Evolutionary conservation across 1,284 basidiomycete genomes (phyloP).

Genomic region (Mycosarcoma mackinlayi): DNA sequence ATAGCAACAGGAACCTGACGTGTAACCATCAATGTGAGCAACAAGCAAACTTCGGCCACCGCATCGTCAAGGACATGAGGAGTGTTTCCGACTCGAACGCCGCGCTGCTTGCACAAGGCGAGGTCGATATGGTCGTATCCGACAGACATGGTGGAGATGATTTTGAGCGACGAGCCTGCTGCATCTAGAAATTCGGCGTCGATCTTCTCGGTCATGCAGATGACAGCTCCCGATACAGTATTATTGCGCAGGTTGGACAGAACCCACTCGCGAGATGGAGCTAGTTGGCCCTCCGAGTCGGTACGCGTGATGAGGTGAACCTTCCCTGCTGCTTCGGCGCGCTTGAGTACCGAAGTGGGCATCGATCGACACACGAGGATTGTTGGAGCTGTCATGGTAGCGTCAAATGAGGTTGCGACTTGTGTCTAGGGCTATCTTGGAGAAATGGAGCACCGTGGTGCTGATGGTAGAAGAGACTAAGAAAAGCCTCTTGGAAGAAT

Average conservation of each 20-base stretch:
- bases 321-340: conserved; percentile 30
- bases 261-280: conserved; percentile 76
- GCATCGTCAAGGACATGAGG: conserved; percentile 89
- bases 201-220: conserved; percentile 80
- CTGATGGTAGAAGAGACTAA: too few species aligned
- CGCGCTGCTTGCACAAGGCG: conserved; percentile 74
- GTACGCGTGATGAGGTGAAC: conserved; percentile 75
- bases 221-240: conserved; percentile 74
- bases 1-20: conserved; percentile 78
- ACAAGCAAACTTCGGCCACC: conserved; percentile 87
- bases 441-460: too few species aligned
- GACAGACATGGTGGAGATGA: conserved; percentile 82
- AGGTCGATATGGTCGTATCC: conserved; percentile 81
- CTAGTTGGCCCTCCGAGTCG: conserved; percentile 71
- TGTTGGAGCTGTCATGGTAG: conserved; percentile 31
- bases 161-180: conserved; percentile 73
- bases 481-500: too few species aligned
- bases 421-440: too few species aligned
- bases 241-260: conserved; percentile 76
- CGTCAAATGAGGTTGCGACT: too few species aligned
- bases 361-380: conserved; percentile 34
- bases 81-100: conserved; percentile 86
- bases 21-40: conserved; percentile 90
- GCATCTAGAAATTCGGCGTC: conserved; percentile 70
- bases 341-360: conserved; percentile 33